These are phyloP conservation scores for Rhodotorula kratochvilovae DNA, from an alignment of 768 basidiomycete genomes.

Conservation along the genomic window DNA sequence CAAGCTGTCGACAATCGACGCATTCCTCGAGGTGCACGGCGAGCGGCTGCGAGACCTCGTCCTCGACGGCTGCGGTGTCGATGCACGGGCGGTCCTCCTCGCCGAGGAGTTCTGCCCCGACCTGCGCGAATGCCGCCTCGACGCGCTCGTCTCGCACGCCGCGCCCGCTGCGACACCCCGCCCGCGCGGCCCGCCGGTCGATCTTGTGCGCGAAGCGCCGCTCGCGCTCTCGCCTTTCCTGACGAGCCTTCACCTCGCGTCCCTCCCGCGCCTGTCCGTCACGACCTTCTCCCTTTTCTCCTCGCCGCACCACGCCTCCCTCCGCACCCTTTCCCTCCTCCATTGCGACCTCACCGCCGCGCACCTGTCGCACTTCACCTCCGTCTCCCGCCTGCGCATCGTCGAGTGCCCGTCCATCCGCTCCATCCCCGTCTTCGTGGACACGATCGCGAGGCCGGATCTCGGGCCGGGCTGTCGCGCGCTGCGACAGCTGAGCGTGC, in stretches of 20 bases:
- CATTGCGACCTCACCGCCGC: conserved; percentile 6
- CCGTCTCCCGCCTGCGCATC: neutral
- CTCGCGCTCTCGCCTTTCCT: neutral
- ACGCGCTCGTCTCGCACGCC: neutral
- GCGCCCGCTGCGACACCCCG: neutral
- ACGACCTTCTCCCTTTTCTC: conserved; percentile 4
- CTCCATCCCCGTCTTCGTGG: conserved; percentile 1
- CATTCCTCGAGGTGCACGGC: conserved; percentile 2
- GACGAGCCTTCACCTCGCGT: neutral
- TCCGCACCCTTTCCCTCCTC: neutral
- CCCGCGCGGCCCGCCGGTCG: neutral
- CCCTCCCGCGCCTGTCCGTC: neutral
- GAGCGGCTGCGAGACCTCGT: neutral
- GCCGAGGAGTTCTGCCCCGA: conserved; percentile 1
- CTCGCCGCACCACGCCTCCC: neutral
- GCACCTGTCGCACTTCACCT: conserved; percentile 7
- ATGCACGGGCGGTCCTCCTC: neutral
- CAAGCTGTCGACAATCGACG: neutral
- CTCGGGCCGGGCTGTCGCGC: neutral
- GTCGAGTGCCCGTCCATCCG: conserved; percentile 3
- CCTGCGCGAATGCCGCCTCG: neutral
- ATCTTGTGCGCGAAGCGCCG: neutral
- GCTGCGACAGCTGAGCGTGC: neutral
- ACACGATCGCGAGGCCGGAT: neutral
- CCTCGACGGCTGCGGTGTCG: neutral